Conservation (phyloP, 768 basidiomycete species). For the Lactarius pseudohatsudake region DNA sequence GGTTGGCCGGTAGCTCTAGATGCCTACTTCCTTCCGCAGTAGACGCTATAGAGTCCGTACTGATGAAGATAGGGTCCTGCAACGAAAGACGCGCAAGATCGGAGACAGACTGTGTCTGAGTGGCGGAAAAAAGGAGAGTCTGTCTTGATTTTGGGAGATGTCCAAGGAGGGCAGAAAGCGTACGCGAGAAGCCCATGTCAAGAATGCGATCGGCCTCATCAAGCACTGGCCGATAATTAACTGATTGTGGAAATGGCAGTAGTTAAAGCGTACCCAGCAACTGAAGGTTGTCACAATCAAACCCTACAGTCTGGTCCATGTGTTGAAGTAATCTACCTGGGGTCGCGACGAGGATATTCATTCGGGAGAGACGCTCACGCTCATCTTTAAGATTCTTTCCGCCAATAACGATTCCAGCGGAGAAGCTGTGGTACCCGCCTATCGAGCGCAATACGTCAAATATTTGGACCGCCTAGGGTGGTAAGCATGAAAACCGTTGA, state of each 20-base stretch:
- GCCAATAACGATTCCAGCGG: constrained; percentile 93
- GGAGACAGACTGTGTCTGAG: constrained; percentile 85
- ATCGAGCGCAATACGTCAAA: constrained; percentile 95
- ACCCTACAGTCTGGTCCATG: constrained; percentile 97
- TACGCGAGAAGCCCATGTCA: constrained; percentile 92
- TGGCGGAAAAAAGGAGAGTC: constrained; percentile 95
- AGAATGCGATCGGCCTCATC: constrained; percentile 97
- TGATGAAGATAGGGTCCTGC: constrained; percentile 74
- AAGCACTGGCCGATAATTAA: constrained; percentile 55
- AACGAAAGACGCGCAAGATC: constrained; percentile 91
- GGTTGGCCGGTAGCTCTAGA: constrained; percentile 63
- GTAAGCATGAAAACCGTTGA: constrained; percentile 6
- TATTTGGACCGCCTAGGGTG: constrained; percentile 86
- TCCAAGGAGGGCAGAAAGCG: constrained; percentile 84
- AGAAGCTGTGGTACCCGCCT: constrained; percentile 88
- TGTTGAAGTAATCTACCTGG: constrained; percentile 94
- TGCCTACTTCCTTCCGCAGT: constrained; percentile 44
- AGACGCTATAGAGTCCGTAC: constrained; percentile 42
- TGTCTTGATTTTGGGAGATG: constrained; percentile 92
- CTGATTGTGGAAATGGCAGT: background rate
- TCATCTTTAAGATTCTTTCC: constrained; percentile 96
- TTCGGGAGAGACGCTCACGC: constrained; percentile 78
- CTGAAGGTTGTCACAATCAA: constrained; percentile 90
- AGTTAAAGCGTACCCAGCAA: constrained; percentile 63
- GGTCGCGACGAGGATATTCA: constrained; percentile 99